These are phyloP conservation scores for Ceratocystiopsis brevicomis DNA, from an alignment of 2,329 filamentous ascomycete species.

Conservation along the genomic window DNA sequence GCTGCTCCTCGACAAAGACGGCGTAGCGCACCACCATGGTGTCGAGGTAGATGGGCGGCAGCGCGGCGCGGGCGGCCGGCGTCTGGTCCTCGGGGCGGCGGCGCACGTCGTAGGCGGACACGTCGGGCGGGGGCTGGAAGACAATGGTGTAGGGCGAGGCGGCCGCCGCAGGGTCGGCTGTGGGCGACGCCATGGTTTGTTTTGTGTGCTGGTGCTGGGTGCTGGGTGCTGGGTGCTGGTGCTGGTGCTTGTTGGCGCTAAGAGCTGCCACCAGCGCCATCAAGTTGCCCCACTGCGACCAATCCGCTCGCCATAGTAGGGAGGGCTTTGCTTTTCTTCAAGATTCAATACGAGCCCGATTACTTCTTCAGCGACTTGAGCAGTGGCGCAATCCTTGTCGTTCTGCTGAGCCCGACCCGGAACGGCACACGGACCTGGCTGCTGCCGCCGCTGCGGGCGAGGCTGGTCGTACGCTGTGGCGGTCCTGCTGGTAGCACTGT, in stretches of 20 bases:
- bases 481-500: no score
- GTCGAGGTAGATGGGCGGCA: constrained; percentile 40
- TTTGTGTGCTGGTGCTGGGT: no score
- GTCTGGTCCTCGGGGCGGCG: constrained; percentile 14
- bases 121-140: constrained; percentile 2
- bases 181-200: no score
- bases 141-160: not conserved
- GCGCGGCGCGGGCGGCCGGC: constrained; percentile 20
- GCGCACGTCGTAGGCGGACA: constrained; percentile 19
- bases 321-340: no score
- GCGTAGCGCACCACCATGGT: constrained; percentile 42
- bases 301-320: no score
- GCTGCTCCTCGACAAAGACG: constrained; percentile 44
- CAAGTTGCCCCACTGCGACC: no score
- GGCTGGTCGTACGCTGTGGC: no score
- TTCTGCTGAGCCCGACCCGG: constrained; percentile 32
- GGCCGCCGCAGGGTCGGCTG: not conserved
- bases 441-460: not conserved
- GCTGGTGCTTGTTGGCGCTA: not conserved
- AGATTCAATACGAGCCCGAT: not conserved
- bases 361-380: constrained; percentile 29
- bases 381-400: constrained; percentile 29
- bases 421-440: constrained; percentile 22
- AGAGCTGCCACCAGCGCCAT: no score
- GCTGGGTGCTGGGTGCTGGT: no score